A percentile compares a stretch with the other conserved stretches of the same genome.
These are phyloP conservation scores for Luffa aegyptiaca DNA, from an alignment of 306 rosid species.

Conservation along the genomic window DNA sequence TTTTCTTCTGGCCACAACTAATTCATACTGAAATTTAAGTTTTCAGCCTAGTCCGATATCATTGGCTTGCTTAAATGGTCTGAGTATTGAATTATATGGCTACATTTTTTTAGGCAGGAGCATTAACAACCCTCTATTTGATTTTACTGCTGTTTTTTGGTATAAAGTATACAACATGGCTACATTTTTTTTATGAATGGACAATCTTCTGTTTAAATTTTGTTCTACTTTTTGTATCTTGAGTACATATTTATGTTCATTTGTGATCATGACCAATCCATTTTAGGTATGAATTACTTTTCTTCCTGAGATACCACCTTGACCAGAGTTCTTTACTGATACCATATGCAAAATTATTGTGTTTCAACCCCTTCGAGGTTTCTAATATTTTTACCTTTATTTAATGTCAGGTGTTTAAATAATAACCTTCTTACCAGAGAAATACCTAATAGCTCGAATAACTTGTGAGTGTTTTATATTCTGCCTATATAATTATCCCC, in stretches of 20 bases:
- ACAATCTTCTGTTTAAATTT: neutral
- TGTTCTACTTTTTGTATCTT: slow-evolving; percentile 13
- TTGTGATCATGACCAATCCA: slow-evolving; percentile 13
- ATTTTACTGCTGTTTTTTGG: neutral
- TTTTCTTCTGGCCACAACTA: neutral
- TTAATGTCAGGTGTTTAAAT: too few species aligned
- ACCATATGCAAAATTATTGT: too few species aligned
- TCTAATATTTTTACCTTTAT: too few species aligned
- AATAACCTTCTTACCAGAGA: too few species aligned
- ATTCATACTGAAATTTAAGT: neutral
- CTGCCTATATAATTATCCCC: too few species aligned
- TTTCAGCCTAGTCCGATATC: neutral
- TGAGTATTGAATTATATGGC: neutral
- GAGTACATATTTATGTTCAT: neutral
- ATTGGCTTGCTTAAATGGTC: neutral
- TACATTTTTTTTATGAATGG: neutral
- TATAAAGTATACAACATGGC: neutral
- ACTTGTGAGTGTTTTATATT: too few species aligned
- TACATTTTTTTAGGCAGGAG: neutral
- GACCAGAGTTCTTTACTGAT: slow-evolving; percentile 93
- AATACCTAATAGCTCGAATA: too few species aligned
- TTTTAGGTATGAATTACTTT: slow-evolving; percentile 87
- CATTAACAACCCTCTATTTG: neutral
- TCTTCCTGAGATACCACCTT: slow-evolving; percentile 96
- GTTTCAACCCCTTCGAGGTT: too few species aligned